Base-by-base conservation (phyloP, 1,284 basidiomycete species). In the Leccinum cinnamomeum region DNA sequence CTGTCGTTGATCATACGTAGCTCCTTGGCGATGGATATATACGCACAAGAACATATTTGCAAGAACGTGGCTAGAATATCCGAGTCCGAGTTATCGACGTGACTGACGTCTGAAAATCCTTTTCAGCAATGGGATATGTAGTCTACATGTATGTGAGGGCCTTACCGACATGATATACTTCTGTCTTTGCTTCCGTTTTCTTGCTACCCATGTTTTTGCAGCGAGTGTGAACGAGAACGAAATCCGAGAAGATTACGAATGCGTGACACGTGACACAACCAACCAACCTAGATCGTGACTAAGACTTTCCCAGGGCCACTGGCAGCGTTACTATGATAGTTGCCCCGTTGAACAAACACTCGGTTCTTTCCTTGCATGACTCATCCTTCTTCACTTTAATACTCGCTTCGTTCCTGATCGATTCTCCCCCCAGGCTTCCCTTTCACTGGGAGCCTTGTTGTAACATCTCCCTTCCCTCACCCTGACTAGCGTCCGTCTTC, bases 401-500 rank as follows among this genome's bases (percentile, higher is more conserved):
- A 20, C 18, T 6, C 54, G 20, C 44, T 39, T 16, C 33, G 35
- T 35, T 64, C 60, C 64, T 71, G 59, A 68, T 62, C 35, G 35
- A 37, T 37, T 37, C 59, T 44, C 56, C 23, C 57, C 65, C 8
- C 64, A 92, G 91, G 89, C 74, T 93, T 55, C 91, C 92, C 3
- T 90, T 93, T 74, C 93, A 93, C 74, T 90, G 86, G 80, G 84
- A 92, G 69, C 62, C 72, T 78, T 94, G 30, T 79, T 93, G 28
- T 93, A 28, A 88, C 78, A 76, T 93, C 50, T 81, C 90, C 3
- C 80, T 37, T 92, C 5, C 89, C 90, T 12, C 87, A 91, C 35
- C 35, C 35, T 12, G 76, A 88, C 84, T 3, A 84, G 90, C 81
- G 90, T 89, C 62, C 65, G 79, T 76, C 51, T 20, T 7, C 16